phyloP scores from a whole-genome alignment of 768 basidiomycete genomes.

The Hericium erinaceus region DNA sequence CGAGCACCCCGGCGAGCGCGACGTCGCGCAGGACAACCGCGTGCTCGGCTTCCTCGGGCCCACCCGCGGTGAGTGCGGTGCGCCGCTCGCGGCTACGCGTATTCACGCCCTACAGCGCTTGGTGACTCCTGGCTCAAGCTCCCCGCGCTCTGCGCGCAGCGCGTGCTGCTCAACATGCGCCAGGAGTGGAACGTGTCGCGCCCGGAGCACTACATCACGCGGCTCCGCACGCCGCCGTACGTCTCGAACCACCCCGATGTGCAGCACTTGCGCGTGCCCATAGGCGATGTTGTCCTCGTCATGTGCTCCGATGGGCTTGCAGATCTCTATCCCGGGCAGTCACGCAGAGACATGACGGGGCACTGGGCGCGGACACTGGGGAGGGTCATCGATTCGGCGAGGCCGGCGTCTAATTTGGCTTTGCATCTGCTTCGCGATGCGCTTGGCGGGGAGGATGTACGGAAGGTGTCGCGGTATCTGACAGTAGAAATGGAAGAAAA shows the following conservation, averaged over 20 bases:
- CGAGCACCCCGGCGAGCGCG: constrained; percentile 64
- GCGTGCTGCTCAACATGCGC: constrained; percentile 26
- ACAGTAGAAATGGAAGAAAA: constrained; percentile 42
- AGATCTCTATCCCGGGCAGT: constrained; percentile 29
- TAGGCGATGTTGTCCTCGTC: constrained; percentile 22
- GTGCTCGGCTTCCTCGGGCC: constrained; percentile 74
- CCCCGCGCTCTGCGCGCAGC: constrained; percentile 22
- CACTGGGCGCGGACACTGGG: constrained; percentile 29
- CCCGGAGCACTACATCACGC: constrained; percentile 22
- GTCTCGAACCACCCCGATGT: constrained; percentile 34
- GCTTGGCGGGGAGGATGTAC: constrained; percentile 32
- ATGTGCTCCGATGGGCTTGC: constrained; percentile 39
- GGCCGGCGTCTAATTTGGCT: constrained; percentile 25
- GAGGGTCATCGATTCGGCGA: constrained; percentile 14
- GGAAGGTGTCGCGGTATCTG: constrained; percentile 31
- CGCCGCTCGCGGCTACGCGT: background rate
- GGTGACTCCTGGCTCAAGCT: constrained; percentile 31
- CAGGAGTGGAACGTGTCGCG: constrained; percentile 26
- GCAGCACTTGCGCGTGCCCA: constrained; percentile 25
- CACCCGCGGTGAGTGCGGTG: constrained; percentile 51
- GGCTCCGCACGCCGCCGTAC: constrained; percentile 38
- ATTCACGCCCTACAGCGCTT: constrained; percentile 18
- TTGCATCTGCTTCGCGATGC: constrained; percentile 32
- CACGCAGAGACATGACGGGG: constrained; percentile 22
- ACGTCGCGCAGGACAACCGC: constrained; percentile 54